phyloP scores from a whole-genome alignment of 2,329 filamentous ascomycete genomes.

The Amesomyces nigricolor region DNA sequence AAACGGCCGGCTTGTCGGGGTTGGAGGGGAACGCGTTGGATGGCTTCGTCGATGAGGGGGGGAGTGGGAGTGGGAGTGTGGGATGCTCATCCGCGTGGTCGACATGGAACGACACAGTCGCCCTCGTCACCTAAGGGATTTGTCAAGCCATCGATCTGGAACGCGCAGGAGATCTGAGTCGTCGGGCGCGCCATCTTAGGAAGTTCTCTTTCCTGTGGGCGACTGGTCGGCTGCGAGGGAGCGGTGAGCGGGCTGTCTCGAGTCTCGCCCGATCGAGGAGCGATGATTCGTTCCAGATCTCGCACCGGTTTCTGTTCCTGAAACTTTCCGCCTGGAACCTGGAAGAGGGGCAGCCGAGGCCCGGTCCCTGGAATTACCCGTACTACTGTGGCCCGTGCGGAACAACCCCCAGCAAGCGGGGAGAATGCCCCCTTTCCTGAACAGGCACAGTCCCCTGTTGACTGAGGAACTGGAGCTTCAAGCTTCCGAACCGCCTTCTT shows the following conservation, averaged over 20 bases:
- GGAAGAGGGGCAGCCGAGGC: neutral
- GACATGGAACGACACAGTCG: neutral
- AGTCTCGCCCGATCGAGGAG: neutral
- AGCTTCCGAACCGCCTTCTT: too few species aligned
- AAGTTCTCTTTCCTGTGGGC: neutral
- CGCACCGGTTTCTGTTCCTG: constrained; percentile 18
- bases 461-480: too few species aligned
- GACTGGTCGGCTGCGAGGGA: neutral
- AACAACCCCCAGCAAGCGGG: neutral
- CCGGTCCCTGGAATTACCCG: constrained; percentile 10
- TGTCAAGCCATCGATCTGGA: neutral
- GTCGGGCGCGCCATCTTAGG: neutral
- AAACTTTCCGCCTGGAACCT: constrained; percentile 12
- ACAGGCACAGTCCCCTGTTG: neutral
- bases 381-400: constrained; percentile 1
- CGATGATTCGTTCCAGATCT: neutral
- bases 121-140: neutral
- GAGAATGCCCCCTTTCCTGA: constrained; percentile 11
- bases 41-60: too few species aligned
- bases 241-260: constrained; percentile 1
- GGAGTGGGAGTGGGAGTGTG: too few species aligned
- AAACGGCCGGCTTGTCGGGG: neutral
- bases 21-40: too few species aligned
- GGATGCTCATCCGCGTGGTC: too few species aligned
- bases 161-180: neutral